Base-by-base conservation (phyloP, 2,329 filamentous ascomycete species). In the Epichloe typhina region DNA sequence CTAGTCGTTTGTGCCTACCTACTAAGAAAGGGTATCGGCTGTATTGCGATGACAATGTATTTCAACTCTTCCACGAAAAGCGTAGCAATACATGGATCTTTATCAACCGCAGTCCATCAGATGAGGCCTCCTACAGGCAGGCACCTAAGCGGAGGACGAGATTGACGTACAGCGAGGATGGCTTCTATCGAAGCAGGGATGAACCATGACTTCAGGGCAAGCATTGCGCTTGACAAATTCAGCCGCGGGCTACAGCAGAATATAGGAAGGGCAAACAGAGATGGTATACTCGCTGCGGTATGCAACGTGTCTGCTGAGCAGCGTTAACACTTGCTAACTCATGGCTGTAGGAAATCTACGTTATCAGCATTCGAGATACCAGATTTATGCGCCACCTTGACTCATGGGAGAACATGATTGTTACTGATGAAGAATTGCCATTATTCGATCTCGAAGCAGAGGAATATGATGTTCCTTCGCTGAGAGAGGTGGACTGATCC, bases 11-110 rank as follows among this genome's bases (percentile, higher is more conserved):
- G 37, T 17, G 37, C 17, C n/a, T 38, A 5, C 37, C 37, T 1
- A 38, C 37, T 8, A 38, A 38, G 37, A 38, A 38, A 17, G 37
- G 37, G 6, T 38, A 38, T 15, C 11, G 37, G 37, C 15, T 38
- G 37, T 38, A 38, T 38, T 38, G 37, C 37, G 37, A 38, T 38
- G 37, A 38, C 15, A 38, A 38, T 38, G 12, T 38, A 2, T 38
- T 38, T 17, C 37, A 38, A 38, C 37, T 38, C 2, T 38, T 38
- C 37, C 15, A 38, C 37, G 37, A 17, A 17, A 38, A 6, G 54
- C 57, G 21, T 53, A 50, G 50, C 53, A 57, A 13, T 59, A 58
- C 47, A 47, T 56, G n/a, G 47, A 52, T 2, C 45, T 59, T 33
- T 53, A 55, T 5, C 48, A 57, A 19, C 56, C 56, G 5, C 55